A percentile compares a stretch with the other conserved stretches of the same genome.
Evolutionary conservation across 139 green algal species (phyloP).

Genomic region (Micromonas pusilla): DNA sequence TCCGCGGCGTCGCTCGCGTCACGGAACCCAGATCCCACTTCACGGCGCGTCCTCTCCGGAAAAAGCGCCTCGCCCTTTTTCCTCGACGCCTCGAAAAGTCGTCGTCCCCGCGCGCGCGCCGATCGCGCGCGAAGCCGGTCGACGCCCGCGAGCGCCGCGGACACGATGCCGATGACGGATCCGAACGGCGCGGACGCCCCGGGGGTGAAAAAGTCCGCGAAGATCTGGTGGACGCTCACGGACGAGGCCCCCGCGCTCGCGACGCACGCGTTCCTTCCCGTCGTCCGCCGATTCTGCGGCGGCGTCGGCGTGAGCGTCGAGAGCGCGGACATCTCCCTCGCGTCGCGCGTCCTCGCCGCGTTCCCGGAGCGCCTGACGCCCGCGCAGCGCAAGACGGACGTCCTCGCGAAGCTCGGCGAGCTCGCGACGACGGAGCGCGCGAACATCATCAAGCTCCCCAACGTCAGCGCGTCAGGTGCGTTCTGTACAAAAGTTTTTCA

Average conservation of each 20-base stretch:
- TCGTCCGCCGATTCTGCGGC: constrained; percentile 21
- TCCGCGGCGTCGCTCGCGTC: no score
- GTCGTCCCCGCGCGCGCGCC: no score
- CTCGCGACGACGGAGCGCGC: constrained; percentile 20
- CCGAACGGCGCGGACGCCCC: no score
- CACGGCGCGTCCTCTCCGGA: no score
- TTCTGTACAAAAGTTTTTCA: no score
- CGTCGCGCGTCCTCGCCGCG: constrained; percentile 11
- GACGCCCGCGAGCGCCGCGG: no score
- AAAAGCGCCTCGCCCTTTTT: no score
- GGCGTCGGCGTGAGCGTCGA: constrained; percentile 23
- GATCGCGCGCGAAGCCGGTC: no score
- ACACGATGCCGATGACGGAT: no score
- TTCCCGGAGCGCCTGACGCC: constrained; percentile 2
- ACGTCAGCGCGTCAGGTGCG: constrained; percentile 32
- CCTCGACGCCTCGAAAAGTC: no score
- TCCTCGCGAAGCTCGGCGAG: constrained; percentile 20
- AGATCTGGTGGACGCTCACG: constrained; percentile 27
- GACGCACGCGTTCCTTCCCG: constrained; percentile 30
- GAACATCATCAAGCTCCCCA: constrained; percentile 37
- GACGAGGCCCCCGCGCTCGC: constrained; percentile 33
- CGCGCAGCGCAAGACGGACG: background rate
- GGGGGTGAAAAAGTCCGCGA: constrained; percentile 8
- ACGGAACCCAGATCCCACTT: no score
- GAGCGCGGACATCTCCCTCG: constrained; percentile 27